These are phyloP conservation scores for Cytospora piceae DNA, from an alignment of 2,329 filamentous ascomycete genomes.

Conservation along the genomic window DNA sequence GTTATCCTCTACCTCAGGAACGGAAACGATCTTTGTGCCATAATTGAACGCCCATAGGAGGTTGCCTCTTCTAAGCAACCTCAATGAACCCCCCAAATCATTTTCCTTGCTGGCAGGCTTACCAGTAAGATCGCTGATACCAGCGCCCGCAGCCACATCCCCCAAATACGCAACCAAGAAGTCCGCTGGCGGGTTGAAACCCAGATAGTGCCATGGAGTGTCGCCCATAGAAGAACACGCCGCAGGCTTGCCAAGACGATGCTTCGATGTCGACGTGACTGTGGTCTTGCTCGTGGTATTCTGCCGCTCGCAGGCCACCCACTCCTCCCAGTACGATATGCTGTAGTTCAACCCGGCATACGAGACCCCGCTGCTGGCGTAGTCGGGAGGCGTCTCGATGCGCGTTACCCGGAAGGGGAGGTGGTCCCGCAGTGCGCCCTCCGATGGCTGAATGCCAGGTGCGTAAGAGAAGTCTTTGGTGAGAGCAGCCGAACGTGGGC, in stretches of 20 bases:
- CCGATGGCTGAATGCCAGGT: slow-evolving; percentile 32
- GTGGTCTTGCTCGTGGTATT: slow-evolving; percentile 31
- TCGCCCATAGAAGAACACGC: slow-evolving; percentile 31
- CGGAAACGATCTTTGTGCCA: slow-evolving; percentile 30
- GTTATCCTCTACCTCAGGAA: slow-evolving; percentile 19
- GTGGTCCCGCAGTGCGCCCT: slow-evolving; percentile 30
- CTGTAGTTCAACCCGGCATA: slow-evolving; percentile 32
- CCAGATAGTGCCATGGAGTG: slow-evolving; percentile 31
- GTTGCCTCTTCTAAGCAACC: slow-evolving; percentile 30
- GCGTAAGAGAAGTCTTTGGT: slow-evolving; percentile 31
- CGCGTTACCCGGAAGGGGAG: slow-evolving; percentile 34
- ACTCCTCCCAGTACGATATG: slow-evolving; percentile 33
- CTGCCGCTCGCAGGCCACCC: slow-evolving; percentile 30
- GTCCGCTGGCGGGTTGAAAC: slow-evolving; percentile 34
- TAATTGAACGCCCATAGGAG: slow-evolving; percentile 35
- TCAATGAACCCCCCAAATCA: slow-evolving; percentile 32
- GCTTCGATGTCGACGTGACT: slow-evolving; percentile 32
- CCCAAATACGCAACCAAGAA: slow-evolving; percentile 33
- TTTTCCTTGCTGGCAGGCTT: slow-evolving; percentile 27
- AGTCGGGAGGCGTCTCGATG: slow-evolving; percentile 34
- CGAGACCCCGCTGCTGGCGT: slow-evolving; percentile 31
- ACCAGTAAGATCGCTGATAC: slow-evolving; percentile 30
- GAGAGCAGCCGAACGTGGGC: slow-evolving; percentile 33
- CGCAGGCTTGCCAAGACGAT: slow-evolving; percentile 32
- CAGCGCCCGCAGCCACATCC: slow-evolving; percentile 30